Evolutionary conservation across 305 asterid genomes (phyloP).

Genomic region (Rubia tinctorum): DNA sequence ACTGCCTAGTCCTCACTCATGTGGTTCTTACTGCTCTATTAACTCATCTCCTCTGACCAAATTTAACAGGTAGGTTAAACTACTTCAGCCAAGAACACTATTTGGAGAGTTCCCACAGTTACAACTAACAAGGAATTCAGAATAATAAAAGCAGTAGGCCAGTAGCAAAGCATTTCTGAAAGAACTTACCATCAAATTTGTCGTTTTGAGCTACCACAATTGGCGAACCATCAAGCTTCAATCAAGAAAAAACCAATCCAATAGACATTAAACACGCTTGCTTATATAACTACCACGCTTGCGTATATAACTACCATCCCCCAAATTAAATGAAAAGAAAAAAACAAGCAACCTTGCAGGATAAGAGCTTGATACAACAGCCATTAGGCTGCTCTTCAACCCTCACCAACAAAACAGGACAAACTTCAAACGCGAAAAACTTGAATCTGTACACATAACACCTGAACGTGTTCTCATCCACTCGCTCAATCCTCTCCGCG

Average conservation of each 20-base stretch:
- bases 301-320: not conserved
- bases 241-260: slow-evolving; percentile 13
- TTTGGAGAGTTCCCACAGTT: not conserved
- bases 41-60: not conserved
- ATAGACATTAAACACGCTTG: not conserved
- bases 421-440: slow-evolving; percentile 82
- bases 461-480: slow-evolving; percentile 82
- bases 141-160: not conserved
- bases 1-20: not conserved
- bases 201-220: slow-evolving; percentile 77
- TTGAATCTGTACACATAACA: slow-evolving; percentile 81
- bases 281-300: not conserved
- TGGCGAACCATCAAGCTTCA: slow-evolving; percentile 81
- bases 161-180: slow-evolving; percentile 2
- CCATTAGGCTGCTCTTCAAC: slow-evolving; percentile 94
- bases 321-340: not conserved
- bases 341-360: slow-evolving; percentile 56
- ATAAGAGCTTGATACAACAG: slow-evolving; percentile 73
- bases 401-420: slow-evolving; percentile 93
- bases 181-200: slow-evolving; percentile 66
- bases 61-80: not conserved
- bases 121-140: not conserved
- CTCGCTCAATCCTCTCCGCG: slow-evolving; percentile 93
- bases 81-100: not conserved
- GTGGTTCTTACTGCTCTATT: not conserved